phyloP scores from a whole-genome alignment of 2,329 filamentous ascomycete genomes.

The Penicillium fuscoglaucum region DNA sequence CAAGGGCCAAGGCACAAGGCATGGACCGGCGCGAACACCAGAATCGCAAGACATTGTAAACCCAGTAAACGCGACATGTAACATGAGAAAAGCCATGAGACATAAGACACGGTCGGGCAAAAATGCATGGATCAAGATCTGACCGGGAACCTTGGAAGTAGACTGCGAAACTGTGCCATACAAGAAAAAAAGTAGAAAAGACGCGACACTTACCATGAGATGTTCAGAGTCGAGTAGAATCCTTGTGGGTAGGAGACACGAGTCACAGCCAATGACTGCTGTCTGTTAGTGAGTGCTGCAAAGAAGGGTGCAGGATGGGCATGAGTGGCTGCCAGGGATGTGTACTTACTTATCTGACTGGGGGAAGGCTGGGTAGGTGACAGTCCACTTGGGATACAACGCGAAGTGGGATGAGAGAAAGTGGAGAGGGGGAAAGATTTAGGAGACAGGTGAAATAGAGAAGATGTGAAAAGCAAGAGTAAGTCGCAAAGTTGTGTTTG shows the following conservation, averaged over 20 bases:
- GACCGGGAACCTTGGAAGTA: constrained; percentile 20
- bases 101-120: constrained; percentile 29
- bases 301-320: constrained; percentile 18
- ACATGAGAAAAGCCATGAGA: constrained; percentile 6
- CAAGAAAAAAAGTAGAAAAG: constrained; percentile 6
- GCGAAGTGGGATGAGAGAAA: constrained; percentile 5
- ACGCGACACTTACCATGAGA: constrained; percentile 22
- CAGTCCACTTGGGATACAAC: constrained; percentile 14
- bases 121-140: constrained; percentile 30
- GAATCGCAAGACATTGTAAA: not conserved
- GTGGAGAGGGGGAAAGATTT: not conserved
- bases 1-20: constrained; percentile 9
- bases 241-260: not conserved
- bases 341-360: constrained; percentile 20
- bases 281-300: constrained; percentile 6
- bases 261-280: constrained; percentile 11
- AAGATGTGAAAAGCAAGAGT: not conserved
- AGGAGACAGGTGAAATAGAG: constrained; percentile 5
- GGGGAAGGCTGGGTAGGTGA: constrained; percentile 21
- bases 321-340: constrained; percentile 36
- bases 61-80: not conserved
- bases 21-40: constrained; percentile 13
- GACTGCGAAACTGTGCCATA: constrained; percentile 13
- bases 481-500: constrained; percentile 8
- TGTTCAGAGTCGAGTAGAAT: constrained; percentile 1